Percentiles rank a stretch among this genome's conserved stretches.
Evolutionary conservation across 805 yeast genomes (phyloP).

Genomic region (Spathaspora sp.): DNA sequence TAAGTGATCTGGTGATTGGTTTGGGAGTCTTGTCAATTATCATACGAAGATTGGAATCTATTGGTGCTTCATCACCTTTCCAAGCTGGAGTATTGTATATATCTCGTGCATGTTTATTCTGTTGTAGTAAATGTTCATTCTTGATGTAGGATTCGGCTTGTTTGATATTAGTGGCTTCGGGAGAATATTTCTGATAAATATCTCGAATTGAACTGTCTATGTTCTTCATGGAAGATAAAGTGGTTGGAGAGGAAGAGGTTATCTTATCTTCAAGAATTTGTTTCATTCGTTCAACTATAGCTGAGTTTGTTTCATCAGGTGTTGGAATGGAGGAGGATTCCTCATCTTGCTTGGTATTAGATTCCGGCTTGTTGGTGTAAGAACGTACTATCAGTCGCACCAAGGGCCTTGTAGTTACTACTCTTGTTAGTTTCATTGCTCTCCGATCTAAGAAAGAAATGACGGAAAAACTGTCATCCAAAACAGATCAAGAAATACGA

Average conservation of each 20-base stretch:
- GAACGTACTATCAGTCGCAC: neutral
- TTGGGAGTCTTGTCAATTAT: slow-evolving; percentile 27
- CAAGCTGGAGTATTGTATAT: slow-evolving; percentile 26
- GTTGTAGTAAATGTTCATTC: slow-evolving; percentile 25
- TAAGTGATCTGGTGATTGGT: slow-evolving; percentile 10
- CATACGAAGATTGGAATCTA: slow-evolving; percentile 28
- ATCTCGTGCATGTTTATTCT: slow-evolving; percentile 28
- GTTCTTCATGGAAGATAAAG: neutral
- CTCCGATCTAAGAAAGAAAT: too few relatives aligned
- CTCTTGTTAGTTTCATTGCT: too few relatives aligned
- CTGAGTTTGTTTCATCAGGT: slow-evolving; percentile 15
- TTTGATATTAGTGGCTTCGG: slow-evolving; percentile 4
- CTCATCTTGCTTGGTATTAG: neutral
- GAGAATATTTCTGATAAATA: slow-evolving; percentile 1
- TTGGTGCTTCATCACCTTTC: slow-evolving; percentile 26
- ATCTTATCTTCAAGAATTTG: slow-evolving; percentile 31
- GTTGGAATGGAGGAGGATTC: neutral
- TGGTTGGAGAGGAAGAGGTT: slow-evolving; percentile 4
- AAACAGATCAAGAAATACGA: too few relatives aligned
- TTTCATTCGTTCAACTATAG: slow-evolving; percentile 28
- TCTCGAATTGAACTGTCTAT: neutral
- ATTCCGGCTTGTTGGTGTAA: neutral
- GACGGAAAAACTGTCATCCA: too few relatives aligned
- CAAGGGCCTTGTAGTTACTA: too few relatives aligned
- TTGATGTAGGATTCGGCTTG: slow-evolving; percentile 17